Evolutionary conservation across 2,329 filamentous ascomycete species (phyloP), one percentile per base, ranked within the genome.

Genomic region (Xylaria sp.): DNA sequence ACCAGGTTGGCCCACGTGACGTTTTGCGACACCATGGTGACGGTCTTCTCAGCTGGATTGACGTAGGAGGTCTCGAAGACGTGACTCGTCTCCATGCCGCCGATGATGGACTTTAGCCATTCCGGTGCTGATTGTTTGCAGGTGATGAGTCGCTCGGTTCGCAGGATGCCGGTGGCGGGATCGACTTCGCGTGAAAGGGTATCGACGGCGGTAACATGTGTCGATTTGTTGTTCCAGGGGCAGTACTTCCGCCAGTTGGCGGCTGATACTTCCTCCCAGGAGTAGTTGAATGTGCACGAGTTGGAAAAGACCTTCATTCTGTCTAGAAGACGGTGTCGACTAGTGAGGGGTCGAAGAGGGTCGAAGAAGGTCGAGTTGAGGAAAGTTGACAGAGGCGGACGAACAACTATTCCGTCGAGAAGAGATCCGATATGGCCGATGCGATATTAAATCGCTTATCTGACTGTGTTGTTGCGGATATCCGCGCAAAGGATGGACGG

Each of bases 201-300:
- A 77, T 99, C 94, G 68, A 97, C 94, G 63, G 91, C 92, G 63
- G 95, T 86, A 63, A 99, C 94, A 74, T 99, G 94, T 39, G 92
- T 91, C n/a, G 90, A 92, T 77, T 96, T 94, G 74, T 97, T 90
- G 79, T 99, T 99, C 93, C 94, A 97, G 18, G 93, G 93, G 69
- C 91, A 95, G 77, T 99, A 99, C 75, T 99, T 99, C 66, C 87
- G 89, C 94, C 94, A 99, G 82, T 99, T 99, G 71, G 90, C 92
- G 13, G 91, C 92, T 21, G 92, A 96, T 34, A 99, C 94, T 74
- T 97, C 93, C 69, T 96, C 91, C 94, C 94, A 99, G 42, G 93
- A 96, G 81, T 99, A 99, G 78, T 96, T 84, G 77, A 95, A 99
- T 57, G 91, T 92, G 75, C 91, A 90, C 38, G 81, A 80, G 69